A percentile compares a stretch with the other conserved stretches of the same genome.
Evolutionary conservation across 1,284 basidiomycete genomes (phyloP).

Genomic region (Meripilus lineatus): DNA sequence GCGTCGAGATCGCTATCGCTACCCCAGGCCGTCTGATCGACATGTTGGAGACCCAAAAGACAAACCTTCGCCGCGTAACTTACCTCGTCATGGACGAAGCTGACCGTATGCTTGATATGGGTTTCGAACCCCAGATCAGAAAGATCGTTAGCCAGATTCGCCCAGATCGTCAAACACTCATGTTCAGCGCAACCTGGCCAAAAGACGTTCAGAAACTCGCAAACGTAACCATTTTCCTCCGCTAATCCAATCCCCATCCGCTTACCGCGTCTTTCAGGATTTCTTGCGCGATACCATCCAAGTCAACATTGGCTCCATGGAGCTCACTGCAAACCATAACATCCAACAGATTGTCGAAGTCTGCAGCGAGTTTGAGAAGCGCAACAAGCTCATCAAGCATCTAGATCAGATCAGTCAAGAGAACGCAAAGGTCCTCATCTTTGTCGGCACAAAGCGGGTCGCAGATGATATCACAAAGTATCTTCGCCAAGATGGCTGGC

Average conservation of each 20-base stretch:
- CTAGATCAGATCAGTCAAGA: constrained; percentile 95
- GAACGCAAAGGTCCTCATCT: constrained; percentile 98
- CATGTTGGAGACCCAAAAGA: constrained; percentile 95
- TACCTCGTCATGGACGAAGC: constrained; percentile 99
- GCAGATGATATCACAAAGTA: constrained; percentile 99
- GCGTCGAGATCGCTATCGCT: constrained; percentile 94
- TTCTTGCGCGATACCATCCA: constrained; percentile 97
- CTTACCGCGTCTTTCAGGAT: constrained; percentile 48
- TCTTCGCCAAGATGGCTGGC: constrained; percentile 96
- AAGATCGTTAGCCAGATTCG: constrained; percentile 97
- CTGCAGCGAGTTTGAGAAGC: constrained; percentile 98
- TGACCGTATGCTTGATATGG: constrained; percentile 98
- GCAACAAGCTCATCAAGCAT: constrained; percentile 93
- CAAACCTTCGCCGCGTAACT: constrained; percentile 92
- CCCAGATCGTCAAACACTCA: constrained; percentile 91
- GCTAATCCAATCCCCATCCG: constrained; percentile 6
- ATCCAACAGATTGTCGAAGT: constrained; percentile 96
- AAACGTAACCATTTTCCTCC: constrained; percentile 41
- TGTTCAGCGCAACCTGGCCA: constrained; percentile 99
- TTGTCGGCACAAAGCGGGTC: constrained; percentile 96
- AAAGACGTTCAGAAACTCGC: constrained; percentile 99
- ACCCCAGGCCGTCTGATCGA: constrained; percentile 90
- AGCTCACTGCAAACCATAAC: constrained; percentile 97
- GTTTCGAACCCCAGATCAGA: constrained; percentile 99
- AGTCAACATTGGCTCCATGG: constrained; percentile 98